Base-by-base conservation (phyloP, 2,329 filamentous ascomycete genomes). In the Arthroderma uncinatum region DNA sequence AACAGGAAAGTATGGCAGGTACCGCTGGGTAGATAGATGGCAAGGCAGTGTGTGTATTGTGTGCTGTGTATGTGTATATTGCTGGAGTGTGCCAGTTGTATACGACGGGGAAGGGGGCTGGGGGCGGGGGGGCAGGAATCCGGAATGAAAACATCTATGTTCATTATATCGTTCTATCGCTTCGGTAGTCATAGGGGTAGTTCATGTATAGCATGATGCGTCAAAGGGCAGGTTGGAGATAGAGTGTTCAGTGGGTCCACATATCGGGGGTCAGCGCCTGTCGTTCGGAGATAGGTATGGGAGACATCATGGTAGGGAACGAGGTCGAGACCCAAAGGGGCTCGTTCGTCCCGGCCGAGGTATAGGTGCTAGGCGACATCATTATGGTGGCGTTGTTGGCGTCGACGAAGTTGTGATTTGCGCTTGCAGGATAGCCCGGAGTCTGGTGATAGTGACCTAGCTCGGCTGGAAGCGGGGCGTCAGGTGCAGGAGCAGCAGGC, bases 321-420 rank as follows among this genome's bases (percentile, higher is more conserved):
- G 56, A 28, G 12, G 53, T 42, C 6, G 59, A 54, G 21, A 60
- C 54, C 59, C 59, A 60, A 16, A 60, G 53, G 2, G 59, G 54
- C 6, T 60, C 56, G 25, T 28, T 56, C 9, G 56, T n/a, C 28
- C 50, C 54, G 8, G 59, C 33, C 9, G 54, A 50, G 1, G 59
- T 60, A 40, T 56, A 57, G 1, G 52, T 21, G 30, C 7, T 19
- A 16, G 36, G 19, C 10, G 40, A 30, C 21, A 54, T 40, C 8
- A 60, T 19, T 4, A 57, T 56, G 19, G 42, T 12, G 9, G 28
- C 4, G 37, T 42, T 54, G 34, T 54, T 52, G 21, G 53, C 33
- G 21, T 53, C 42, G n/a, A 48, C 34, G 6, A 56, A 58, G 16
- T n/a, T 39, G n/a, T 60, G 56, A 25, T 21, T 34, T 6, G 16